These are phyloP conservation scores for Metarhizium guizhouense DNA, from an alignment of 2,329 filamentous ascomycete species.

Conservation along the genomic window DNA sequence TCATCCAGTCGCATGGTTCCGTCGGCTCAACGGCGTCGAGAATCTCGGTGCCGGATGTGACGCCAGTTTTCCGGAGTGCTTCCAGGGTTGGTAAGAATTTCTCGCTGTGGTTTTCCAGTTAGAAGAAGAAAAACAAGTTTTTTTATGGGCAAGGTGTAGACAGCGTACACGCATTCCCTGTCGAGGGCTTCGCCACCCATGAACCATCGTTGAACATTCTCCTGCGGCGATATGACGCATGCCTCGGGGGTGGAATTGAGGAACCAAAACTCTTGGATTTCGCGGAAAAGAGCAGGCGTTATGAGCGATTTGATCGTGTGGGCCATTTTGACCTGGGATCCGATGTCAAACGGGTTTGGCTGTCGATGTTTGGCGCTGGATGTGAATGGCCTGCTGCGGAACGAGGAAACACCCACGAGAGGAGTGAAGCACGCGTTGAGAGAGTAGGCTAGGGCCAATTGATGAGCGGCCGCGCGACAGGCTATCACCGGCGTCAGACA, in stretches of 20 bases:
- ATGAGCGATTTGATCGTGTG: conserved; percentile 12
- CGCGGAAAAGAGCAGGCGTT: conserved; percentile 19
- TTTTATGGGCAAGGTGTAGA: neutral
- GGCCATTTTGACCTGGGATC: conserved; percentile 3
- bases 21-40: conserved; percentile 17
- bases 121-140: neutral
- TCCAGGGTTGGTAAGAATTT: conserved; percentile 24
- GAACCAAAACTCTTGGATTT: conserved; percentile 29
- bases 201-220: conserved; percentile 25
- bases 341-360: neutral
- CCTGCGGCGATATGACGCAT: conserved; percentile 17
- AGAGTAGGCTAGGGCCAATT: neutral
- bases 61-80: conserved; percentile 18
- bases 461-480: neutral
- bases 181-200: conserved; percentile 24
- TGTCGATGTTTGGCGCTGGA: neutral
- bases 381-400: neutral
- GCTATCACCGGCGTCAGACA: neutral
- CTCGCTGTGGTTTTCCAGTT: conserved; percentile 11
- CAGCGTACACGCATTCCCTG: conserved; percentile 23
- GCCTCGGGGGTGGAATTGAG: conserved; percentile 19
- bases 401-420: neutral
- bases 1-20: conserved; percentile 31
- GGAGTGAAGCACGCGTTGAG: neutral
- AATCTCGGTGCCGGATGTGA: conserved; percentile 20